Evolutionary conservation across 1,139 yeast species (phyloP).

Genomic region (Sugiyamaella japonica): DNA sequence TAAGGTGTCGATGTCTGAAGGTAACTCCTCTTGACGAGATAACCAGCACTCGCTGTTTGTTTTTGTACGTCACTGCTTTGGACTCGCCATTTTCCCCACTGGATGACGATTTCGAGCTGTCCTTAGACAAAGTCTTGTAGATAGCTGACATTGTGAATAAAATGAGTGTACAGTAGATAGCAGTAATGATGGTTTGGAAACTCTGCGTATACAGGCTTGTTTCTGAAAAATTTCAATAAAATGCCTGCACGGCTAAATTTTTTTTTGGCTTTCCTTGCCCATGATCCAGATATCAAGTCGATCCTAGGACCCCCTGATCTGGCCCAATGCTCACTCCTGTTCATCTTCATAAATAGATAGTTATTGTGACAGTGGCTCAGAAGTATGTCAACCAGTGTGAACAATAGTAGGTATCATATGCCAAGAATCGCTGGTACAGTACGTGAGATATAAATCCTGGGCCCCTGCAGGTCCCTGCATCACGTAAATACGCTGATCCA

Average conservation of each 20-base stretch:
- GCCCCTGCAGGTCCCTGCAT: no score
- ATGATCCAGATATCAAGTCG: background rate
- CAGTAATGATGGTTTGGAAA: background rate
- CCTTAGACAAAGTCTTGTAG: conserved; percentile 66
- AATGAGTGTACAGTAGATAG: background rate
- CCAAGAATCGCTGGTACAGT: no score
- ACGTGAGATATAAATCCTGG: no score
- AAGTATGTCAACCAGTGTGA: no score
- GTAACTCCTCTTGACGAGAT: conserved; percentile 93
- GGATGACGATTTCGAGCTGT: conserved; percentile 43
- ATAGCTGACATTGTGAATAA: conserved; percentile 55
- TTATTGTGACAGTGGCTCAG: no score
- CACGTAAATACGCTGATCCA: no score
- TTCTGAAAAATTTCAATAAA: conserved; percentile 22
- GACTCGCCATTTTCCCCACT: conserved; percentile 44
- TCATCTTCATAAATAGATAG: no score
- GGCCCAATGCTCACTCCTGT: background rate
- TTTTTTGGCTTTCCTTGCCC: background rate
- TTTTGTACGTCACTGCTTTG: conserved; percentile 37
- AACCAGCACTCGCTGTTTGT: conserved; percentile 58
- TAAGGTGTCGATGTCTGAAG: conserved; percentile 91
- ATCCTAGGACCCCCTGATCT: background rate
- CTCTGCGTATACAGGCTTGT: conserved; percentile 11
- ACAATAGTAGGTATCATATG: no score
- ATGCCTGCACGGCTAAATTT: conserved; percentile 2